Evolutionary conservation across 2,329 filamentous ascomycete species (phyloP).

Genomic region (Calonectria pseudoturangicola): DNA sequence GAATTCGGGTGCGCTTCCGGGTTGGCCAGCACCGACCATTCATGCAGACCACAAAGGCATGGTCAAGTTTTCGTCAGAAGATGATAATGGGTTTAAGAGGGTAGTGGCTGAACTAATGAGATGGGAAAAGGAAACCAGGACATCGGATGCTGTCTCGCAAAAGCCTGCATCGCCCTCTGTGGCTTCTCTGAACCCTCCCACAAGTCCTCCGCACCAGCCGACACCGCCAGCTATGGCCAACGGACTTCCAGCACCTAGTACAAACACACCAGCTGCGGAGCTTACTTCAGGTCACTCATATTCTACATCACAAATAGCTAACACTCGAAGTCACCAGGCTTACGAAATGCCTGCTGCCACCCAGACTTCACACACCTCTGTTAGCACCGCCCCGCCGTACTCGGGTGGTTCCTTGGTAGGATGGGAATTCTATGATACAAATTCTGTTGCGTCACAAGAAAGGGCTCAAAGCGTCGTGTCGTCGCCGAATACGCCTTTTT

Average conservation of each 20-base stretch:
- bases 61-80: constrained; percentile 56
- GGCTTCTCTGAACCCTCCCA: not conserved
- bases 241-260: not conserved
- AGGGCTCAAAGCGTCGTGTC: not conserved
- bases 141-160: not conserved
- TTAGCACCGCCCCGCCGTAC: not conserved
- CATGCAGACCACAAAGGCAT: constrained; percentile 58
- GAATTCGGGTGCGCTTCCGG: constrained; percentile 56
- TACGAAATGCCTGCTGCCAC: not conserved
- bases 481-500: not conserved
- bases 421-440: not conserved
- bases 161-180: not conserved
- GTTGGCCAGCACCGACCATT: constrained; percentile 54
- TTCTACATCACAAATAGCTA: not conserved
- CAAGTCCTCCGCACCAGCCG: not conserved
- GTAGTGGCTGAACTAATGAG: constrained; percentile 47
- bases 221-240: not conserved
- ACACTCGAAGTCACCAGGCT: not conserved
- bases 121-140: constrained; percentile 30
- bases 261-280: not conserved
- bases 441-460: not conserved
- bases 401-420: not conserved
- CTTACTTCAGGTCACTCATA: not conserved
- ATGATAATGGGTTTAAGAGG: constrained; percentile 56
- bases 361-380: not conserved